Conservation (phyloP, 2,329 filamentous ascomycete species). For the Metarhizium anisopliae region DNA sequence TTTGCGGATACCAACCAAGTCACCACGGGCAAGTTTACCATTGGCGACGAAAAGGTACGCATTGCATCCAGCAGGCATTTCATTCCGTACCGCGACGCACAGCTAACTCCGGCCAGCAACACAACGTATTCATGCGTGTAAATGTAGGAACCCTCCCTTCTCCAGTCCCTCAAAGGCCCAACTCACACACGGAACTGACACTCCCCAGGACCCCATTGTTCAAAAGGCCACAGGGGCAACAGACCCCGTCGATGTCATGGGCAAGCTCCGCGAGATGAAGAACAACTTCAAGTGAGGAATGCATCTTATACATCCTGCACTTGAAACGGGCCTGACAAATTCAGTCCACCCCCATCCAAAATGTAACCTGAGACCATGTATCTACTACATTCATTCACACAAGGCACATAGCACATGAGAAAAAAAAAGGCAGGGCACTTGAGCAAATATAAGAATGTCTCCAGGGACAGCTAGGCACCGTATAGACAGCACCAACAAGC, state of each 20-base stretch:
- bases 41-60: slow-evolving; percentile 89
- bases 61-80: neutral
- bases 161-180: neutral
- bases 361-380: slow-evolving; percentile 14
- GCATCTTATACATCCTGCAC: neutral
- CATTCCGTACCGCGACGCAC: neutral
- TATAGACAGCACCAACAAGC: slow-evolving; percentile 16
- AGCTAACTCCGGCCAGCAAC: slow-evolving; percentile 44
- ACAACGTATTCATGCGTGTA: slow-evolving; percentile 95
- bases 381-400: neutral
- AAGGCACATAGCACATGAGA: neutral
- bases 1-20: slow-evolving; percentile 75
- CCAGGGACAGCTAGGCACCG: slow-evolving; percentile 15
- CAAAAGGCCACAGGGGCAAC: slow-evolving; percentile 77
- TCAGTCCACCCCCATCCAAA: slow-evolving; percentile 19
- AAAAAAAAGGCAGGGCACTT: slow-evolving; percentile 12
- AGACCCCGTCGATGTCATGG: slow-evolving; percentile 77
- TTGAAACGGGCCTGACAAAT: neutral
- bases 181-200: slow-evolving; percentile 1
- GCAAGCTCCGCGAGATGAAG: slow-evolving; percentile 82
- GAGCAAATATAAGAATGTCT: slow-evolving; percentile 7
- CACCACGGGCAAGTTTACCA: slow-evolving; percentile 93
- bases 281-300: slow-evolving; percentile 56
- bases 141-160: slow-evolving; percentile 42
- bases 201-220: slow-evolving; percentile 62